Evolutionary conservation across 805 yeast species (phyloP).

Genomic region (Candida khao-thaluensis): DNA sequence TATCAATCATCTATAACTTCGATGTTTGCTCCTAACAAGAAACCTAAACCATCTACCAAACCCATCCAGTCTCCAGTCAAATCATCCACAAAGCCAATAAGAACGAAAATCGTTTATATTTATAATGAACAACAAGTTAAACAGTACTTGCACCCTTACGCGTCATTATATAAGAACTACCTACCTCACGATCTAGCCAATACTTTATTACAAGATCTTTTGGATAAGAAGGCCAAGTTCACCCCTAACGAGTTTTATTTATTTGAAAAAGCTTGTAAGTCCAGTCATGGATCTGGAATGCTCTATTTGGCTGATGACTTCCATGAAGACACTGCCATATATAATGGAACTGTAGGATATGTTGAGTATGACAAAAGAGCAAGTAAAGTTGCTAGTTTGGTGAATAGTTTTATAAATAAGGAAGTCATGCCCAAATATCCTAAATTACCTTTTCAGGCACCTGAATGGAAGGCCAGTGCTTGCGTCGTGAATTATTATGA

Average conservation of each 20-base stretch:
- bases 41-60: background rate
- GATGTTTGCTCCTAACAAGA: slow-evolving; percentile 4
- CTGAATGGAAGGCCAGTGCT: slow-evolving; percentile 52
- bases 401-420: slow-evolving; percentile 37
- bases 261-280: slow-evolving; percentile 59
- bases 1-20: slow-evolving; percentile 18
- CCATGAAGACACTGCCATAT: slow-evolving; percentile 23
- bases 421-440: slow-evolving; percentile 30
- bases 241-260: slow-evolving; percentile 50
- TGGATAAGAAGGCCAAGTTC: slow-evolving; percentile 42
- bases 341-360: slow-evolving; percentile 43
- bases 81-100: too few relatives aligned
- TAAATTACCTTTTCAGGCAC: slow-evolving; percentile 37
- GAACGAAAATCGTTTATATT: slow-evolving; percentile 34
- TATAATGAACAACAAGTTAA: slow-evolving; percentile 54
- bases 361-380: slow-evolving; percentile 40
- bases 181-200: slow-evolving; percentile 53
- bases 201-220: slow-evolving; percentile 39
- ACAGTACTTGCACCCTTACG: slow-evolving; percentile 45
- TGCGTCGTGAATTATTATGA: slow-evolving; percentile 60
- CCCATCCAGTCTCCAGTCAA: background rate
- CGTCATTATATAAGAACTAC: slow-evolving; percentile 49
- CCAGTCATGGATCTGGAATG: slow-evolving; percentile 50
- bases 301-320: slow-evolving; percentile 17
- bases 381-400: slow-evolving; percentile 38